A percentile compares a stretch with the other conserved stretches of the same genome.
These are phyloP conservation scores for Pisolithus orientalis DNA, from an alignment of 768 basidiomycete genomes.

Conservation along the genomic window DNA sequence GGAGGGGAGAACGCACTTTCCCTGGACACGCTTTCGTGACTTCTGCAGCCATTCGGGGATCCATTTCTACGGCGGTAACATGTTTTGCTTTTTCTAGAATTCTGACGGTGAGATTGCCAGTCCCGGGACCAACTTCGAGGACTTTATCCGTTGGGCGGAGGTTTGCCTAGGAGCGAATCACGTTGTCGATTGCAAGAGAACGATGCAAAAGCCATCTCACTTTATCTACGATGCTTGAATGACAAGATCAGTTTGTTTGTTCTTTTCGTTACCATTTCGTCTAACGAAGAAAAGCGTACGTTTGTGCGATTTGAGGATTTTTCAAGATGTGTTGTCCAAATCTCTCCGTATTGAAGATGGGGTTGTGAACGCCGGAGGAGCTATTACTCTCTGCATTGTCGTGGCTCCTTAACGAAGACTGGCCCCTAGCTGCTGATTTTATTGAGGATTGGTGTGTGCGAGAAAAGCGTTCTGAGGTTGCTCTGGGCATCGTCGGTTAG, in stretches of 20 bases:
- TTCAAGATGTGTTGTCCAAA: slow-evolving; percentile 99
- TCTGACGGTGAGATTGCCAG: slow-evolving; percentile 90
- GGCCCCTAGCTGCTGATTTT: slow-evolving; percentile 28
- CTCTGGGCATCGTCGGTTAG: slow-evolving; percentile 58
- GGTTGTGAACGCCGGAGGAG: slow-evolving; percentile 56
- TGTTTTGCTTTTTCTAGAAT: slow-evolving; percentile 92
- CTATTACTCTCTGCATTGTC: slow-evolving; percentile 32
- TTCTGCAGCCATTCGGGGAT: slow-evolving; percentile 98
- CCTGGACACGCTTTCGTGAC: slow-evolving; percentile 95
- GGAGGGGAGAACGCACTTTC: slow-evolving; percentile 64
- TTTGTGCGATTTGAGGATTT: slow-evolving; percentile 86
- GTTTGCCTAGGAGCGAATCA: slow-evolving; percentile 56
- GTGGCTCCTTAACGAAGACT: slow-evolving; percentile 33
- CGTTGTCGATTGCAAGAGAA: background rate
- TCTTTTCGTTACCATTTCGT: slow-evolving; percentile 9
- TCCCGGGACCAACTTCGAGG: slow-evolving; percentile 96
- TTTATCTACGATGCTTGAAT: slow-evolving; percentile 55
- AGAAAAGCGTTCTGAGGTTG: slow-evolving; percentile 68
- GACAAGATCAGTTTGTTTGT: background rate
- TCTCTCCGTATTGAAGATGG: slow-evolving; percentile 89
- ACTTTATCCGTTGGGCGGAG: slow-evolving; percentile 92
- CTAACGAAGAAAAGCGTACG: slow-evolving; percentile 40
- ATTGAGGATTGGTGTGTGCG: slow-evolving; percentile 60
- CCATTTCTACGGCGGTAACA: slow-evolving; percentile 94
- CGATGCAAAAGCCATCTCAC: slow-evolving; percentile 20